Evolutionary conservation across 768 basidiomycete genomes (phyloP).

Genomic region (Naganishia randhawae): DNA sequence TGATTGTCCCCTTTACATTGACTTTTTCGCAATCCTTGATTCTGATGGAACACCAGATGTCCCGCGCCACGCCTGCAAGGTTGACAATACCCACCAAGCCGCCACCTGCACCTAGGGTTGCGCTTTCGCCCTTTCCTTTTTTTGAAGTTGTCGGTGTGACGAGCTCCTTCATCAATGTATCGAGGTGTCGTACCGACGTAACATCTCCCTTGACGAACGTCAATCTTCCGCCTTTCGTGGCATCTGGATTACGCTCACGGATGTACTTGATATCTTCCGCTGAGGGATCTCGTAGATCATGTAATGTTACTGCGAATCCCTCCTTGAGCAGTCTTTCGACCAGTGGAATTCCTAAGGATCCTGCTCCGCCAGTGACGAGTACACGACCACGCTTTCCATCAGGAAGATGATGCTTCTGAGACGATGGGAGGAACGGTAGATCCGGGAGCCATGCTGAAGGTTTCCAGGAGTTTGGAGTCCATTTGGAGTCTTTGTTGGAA

Average conservation of each 20-base stretch:
- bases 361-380: slow-evolving; percentile 42
- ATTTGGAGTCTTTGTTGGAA: background rate
- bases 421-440: slow-evolving; percentile 9
- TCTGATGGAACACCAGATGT: slow-evolving; percentile 39
- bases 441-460: slow-evolving; percentile 15
- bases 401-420: background rate
- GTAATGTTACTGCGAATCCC: slow-evolving; percentile 37
- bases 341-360: slow-evolving; percentile 40
- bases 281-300: slow-evolving; percentile 34
- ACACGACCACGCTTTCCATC: slow-evolving; percentile 29
- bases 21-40: slow-evolving; percentile 38
- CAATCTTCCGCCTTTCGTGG: slow-evolving; percentile 1
- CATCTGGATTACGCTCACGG: slow-evolving; percentile 2
- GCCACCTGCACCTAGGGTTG: slow-evolving; percentile 32
- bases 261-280: slow-evolving; percentile 18
- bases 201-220: slow-evolving; percentile 17
- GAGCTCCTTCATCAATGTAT: background rate
- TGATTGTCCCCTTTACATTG: slow-evolving; percentile 58
- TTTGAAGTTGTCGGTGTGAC: background rate
- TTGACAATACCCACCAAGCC: slow-evolving; percentile 42
- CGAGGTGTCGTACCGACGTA: background rate
- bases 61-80: slow-evolving; percentile 39
- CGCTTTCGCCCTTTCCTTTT: background rate
- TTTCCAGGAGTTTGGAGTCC: slow-evolving; percentile 8
- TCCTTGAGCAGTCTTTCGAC: slow-evolving; percentile 34